phyloP scores from a whole-genome alignment of 352 stramenopile genomes.

The Phytopythium helicoides region DNA sequence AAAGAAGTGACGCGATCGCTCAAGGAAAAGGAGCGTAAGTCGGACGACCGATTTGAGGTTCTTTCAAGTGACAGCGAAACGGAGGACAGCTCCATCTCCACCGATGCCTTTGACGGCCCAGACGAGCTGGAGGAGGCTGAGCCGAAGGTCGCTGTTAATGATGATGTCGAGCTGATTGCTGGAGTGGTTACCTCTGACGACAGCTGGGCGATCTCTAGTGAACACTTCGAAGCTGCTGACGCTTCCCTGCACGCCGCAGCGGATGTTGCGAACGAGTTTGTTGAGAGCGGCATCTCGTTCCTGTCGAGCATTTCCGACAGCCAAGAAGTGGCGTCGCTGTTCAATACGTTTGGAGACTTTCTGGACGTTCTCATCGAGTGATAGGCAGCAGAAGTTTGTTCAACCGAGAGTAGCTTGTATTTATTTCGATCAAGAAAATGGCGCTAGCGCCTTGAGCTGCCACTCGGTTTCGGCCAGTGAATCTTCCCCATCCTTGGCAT shows the following conservation, averaged over 20 bases:
- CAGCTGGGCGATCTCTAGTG: not conserved
- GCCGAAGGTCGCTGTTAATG: not conserved
- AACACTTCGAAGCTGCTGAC: not conserved
- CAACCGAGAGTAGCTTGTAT: not conserved
- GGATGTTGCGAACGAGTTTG: conserved; percentile 15
- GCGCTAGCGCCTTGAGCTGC: not conserved
- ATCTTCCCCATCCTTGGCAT: not conserved
- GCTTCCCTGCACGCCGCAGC: not conserved
- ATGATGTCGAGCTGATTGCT: not conserved
- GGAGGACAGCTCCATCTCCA: conserved; percentile 13
- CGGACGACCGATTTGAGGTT: conserved; percentile 30
- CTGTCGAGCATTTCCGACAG: conserved; percentile 57
- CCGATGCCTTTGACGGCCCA: conserved; percentile 12
- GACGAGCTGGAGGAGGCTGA: conserved; percentile 13
- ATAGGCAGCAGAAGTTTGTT: conserved; percentile 1
- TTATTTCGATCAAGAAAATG: not conserved
- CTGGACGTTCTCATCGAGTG: conserved; percentile 64
- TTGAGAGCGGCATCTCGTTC: conserved; percentile 51
- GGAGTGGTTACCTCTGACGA: not conserved
- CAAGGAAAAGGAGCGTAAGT: conserved; percentile 7
- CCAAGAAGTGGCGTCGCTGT: conserved; percentile 52
- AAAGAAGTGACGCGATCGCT: conserved; percentile 41
- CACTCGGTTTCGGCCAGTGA: not conserved
- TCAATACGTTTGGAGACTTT: conserved; percentile 73
- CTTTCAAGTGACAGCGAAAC: conserved; percentile 19